Percentiles rank a stretch among this genome's conserved stretches.
phyloP scores from a whole-genome alignment of 163 green algal species.

The Scenedesmus sp. region DNA sequence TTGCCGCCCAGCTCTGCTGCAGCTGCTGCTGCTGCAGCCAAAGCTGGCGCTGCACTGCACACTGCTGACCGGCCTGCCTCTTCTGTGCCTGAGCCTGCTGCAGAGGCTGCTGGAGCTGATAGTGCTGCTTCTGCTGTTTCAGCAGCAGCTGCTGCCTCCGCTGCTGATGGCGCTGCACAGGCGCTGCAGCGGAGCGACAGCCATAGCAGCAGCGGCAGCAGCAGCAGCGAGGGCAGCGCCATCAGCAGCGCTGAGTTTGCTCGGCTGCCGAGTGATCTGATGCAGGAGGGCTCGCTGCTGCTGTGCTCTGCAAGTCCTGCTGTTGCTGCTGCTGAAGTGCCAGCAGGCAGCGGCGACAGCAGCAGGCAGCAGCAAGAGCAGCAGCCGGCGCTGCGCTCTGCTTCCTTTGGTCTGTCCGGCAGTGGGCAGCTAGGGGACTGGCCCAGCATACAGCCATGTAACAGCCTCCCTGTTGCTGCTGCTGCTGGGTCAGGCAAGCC shows the following conservation, averaged over 20 bases:
- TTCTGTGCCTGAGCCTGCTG: background rate
- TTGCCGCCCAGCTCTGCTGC: background rate
- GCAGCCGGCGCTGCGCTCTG: background rate
- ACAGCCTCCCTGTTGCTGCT: background rate
- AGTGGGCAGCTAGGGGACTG: constrained; percentile 27
- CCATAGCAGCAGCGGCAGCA: background rate
- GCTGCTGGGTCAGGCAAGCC: background rate
- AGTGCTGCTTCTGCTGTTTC: background rate
- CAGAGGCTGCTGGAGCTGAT: background rate
- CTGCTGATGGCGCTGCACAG: background rate
- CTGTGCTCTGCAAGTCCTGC: background rate
- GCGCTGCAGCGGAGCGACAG: background rate
- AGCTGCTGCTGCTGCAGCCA: background rate
- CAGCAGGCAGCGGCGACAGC: background rate
- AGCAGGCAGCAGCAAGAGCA: background rate
- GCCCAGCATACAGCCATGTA: constrained; percentile 28
- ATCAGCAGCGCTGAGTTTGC: background rate
- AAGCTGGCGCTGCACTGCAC: background rate
- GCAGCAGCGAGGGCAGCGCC: background rate
- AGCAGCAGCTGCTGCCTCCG: background rate
- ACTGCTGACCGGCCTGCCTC: background rate
- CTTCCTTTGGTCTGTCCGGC: background rate
- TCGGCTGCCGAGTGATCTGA: background rate
- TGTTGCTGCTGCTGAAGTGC: background rate
- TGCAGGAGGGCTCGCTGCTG: background rate